Evolutionary conservation across 1,284 basidiomycete genomes (phyloP), one percentile per base, ranked within the genome.

Genomic region (Psilocybe mexicana): DNA sequence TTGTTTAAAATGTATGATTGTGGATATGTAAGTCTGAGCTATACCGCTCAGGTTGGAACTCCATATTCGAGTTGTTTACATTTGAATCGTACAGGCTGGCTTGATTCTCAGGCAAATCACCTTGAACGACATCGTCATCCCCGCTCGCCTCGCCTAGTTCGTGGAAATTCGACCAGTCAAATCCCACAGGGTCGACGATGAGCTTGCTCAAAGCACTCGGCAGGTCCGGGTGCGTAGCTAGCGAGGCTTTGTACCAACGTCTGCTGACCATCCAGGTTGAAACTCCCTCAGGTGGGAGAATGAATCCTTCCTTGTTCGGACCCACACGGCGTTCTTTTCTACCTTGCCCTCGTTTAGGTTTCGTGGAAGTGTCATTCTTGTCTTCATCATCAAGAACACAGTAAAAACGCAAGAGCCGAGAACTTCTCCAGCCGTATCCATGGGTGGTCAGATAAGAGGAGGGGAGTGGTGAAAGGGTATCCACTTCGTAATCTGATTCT

Each of bases 231-330:
- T 81, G 79, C 36, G 70, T 70, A 2, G 52, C 58, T 58, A 74
- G 71, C 51, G 79, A 71, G 50, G 69, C 66, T 38, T 70, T 69
- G 50, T 84, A 60, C 88, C 88, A 90, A 24, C 78, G 72, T 64
- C 78, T 79, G 69, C 87, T 90, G 61, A 90, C 74, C 89, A 91
- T 91, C 88, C 88, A 90, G n/a, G 75, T 73, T 3, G 81, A 76
- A 5, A 86, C 76, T 2, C 85, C 85, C 59, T 77, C 75, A 0
- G 89, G 88, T 5, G 89, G 89, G 3, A 87, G 70, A 24, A 75
- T 63, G 7, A 83, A 69, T 2, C 77, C 81, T n/a, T 86, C 84
- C 65, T 87, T 88, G 0, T 72, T 69, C 28, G 76, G 74, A 0
- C 88, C 88, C n/a, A 69, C 64, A 24, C 72, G 71, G 36, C 88